Conservation (phyloP, 139 green algal species). For the Chlorella sp. region DNA sequence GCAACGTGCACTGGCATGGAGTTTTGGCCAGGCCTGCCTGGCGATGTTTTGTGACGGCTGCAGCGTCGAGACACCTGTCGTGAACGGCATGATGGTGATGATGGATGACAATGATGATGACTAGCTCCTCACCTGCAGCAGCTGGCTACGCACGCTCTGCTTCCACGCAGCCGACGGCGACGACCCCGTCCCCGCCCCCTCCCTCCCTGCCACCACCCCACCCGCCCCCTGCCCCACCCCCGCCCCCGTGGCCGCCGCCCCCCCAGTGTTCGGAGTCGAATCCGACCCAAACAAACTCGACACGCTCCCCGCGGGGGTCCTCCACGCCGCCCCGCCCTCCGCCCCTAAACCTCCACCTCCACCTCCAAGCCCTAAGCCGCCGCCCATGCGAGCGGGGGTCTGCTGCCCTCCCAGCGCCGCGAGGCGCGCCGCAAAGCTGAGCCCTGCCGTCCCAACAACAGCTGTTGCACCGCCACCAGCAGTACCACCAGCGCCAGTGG, state of each 20-base stretch:
- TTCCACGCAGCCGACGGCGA: not conserved
- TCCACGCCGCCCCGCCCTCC: not conserved
- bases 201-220: not conserved
- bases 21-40: too few species aligned
- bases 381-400: not conserved
- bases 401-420: not conserved
- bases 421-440: not conserved
- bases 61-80: too few species aligned
- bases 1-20: not conserved
- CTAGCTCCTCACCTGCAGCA: not conserved
- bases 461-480: not conserved
- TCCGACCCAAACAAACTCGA: too few species aligned
- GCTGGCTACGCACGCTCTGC: not conserved
- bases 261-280: too few species aligned
- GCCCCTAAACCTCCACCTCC: not conserved
- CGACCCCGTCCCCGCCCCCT: too few species aligned
- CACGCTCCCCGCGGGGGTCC: not conserved
- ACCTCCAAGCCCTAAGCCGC: not conserved
- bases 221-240: too few species aligned
- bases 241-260: too few species aligned
- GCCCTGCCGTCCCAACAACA: not conserved
- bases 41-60: too few species aligned
- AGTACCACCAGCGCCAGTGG: not conserved
- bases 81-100: too few species aligned
- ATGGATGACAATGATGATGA: too few species aligned